Base-by-base conservation (phyloP, 345 rosid species). In the Psidium friedrichsthalianum region DNA sequence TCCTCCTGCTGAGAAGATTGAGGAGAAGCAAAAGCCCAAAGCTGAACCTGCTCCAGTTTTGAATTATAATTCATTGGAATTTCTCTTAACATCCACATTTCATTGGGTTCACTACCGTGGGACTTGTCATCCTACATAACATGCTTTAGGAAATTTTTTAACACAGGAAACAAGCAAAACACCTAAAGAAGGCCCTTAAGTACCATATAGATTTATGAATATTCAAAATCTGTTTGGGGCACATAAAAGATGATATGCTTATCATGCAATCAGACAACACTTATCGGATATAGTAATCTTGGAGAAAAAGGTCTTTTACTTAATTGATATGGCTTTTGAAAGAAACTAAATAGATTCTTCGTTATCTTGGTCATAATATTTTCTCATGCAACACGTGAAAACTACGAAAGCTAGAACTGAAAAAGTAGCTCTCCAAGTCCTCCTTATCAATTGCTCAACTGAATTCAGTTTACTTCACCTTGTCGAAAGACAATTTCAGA, bases 11-110 rank as follows among this genome's bases (percentile, higher is more conserved):
- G 88, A 90, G 85, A 89, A 87, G 85, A 86, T 81, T 83, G 87
- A 85, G 76, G 92, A 88, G 81, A 91, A 90, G 89, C 89, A 83
- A 57, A 89, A 56, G 88, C 89, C 97, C 82, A 90, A 91, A 90
- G 91, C 87, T 47, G 97, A 91, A 88, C 83, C 89, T 85, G 22
- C 93, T 84, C 85, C 93, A 5, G 78, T 29, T 69, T 69, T 69
- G 25, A 32, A 18, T 69, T 69, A 32, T 69, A 44, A 69, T 8
- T 69, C 78, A 36, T 69, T 8, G 3, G 25, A 69, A 32, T 32
- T 32, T 32, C 47, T 69, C 78, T 36, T 69, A 47, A 69, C 4
- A 69, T 64, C 32, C 76, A 64, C 76, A 64, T 61, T 61, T 27
- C 6, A 61, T 36, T 36, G 47, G 47, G 47, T 24, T 69, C 3